Evolutionary conservation across 441 rosid genomes (phyloP).

Genomic region (Arabidopsis hybrid): DNA sequence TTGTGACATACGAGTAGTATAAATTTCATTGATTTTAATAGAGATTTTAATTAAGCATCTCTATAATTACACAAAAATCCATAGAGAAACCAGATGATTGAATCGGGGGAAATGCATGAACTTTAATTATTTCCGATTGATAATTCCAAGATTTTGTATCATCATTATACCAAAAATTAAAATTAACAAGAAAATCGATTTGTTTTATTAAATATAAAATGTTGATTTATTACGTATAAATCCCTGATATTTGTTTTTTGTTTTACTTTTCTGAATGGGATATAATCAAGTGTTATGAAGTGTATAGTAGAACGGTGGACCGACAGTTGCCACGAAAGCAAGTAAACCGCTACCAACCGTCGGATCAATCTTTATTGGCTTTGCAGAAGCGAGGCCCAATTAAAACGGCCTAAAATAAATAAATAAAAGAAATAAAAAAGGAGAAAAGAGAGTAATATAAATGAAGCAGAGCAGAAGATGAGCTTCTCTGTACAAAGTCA

Average conservation of each 20-base stretch:
- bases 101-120: conserved; percentile 33
- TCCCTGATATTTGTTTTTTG: not conserved
- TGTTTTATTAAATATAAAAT: not conserved
- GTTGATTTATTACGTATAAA: not conserved
- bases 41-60: conserved; percentile 9
- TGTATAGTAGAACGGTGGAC: conserved; percentile 5
- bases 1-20: too few relatives aligned
- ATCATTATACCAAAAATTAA: conserved; percentile 1
- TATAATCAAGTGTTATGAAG: not conserved
- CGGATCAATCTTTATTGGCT: conserved; percentile 36
- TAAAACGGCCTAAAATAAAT: conserved; percentile 18
- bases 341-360: conserved; percentile 48
- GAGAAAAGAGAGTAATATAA: conserved; percentile 30
- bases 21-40: not conserved
- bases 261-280: not conserved
- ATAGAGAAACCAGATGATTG: conserved; percentile 19
- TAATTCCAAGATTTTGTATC: conserved; percentile 27
- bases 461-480: conserved; percentile 37
- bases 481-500: conserved; percentile 41
- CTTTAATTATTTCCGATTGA: conserved; percentile 25
- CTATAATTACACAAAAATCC: conserved; percentile 27
- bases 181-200: not conserved
- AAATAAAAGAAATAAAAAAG: not conserved
- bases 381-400: conserved; percentile 36
- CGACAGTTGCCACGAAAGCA: conserved; percentile 35